These are phyloP conservation scores for Fusarium virguliforme DNA, from an alignment of 2,329 filamentous ascomycete species.

Conservation along the genomic window DNA sequence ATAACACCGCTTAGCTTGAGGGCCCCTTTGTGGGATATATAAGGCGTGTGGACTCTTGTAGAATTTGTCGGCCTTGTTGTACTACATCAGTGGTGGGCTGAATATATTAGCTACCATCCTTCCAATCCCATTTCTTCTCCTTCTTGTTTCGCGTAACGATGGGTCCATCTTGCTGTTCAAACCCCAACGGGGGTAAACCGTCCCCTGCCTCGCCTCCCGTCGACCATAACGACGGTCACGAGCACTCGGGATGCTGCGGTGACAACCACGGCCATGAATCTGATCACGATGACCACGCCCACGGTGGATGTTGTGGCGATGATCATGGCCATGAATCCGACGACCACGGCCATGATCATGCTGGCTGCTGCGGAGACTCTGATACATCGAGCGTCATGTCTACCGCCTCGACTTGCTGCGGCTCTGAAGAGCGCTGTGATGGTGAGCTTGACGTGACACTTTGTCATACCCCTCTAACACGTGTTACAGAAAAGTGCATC, in stretches of 20 bases:
- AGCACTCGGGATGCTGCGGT: background rate
- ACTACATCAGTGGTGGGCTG: background rate
- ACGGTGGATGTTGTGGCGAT: background rate
- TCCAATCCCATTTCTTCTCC: too few species aligned
- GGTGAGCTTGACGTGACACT: background rate
- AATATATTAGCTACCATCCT: background rate
- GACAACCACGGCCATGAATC: background rate
- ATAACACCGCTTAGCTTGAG: background rate
- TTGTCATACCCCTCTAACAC: background rate
- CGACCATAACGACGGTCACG: background rate
- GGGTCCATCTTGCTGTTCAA: slow-evolving; percentile 3
- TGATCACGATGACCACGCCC: background rate
- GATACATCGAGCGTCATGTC: background rate
- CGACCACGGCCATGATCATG: background rate
- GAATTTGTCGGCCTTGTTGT: background rate
- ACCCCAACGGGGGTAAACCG: background rate
- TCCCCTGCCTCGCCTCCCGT: background rate
- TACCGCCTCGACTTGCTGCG: background rate
- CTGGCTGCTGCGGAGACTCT: background rate
- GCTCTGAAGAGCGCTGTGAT: background rate
- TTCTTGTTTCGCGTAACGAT: background rate
- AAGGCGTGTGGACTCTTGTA: background rate
- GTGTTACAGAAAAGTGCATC: slow-evolving; percentile 32
- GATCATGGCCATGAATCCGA: background rate
- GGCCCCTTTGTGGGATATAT: background rate